These are phyloP conservation scores for Parmelia sp. DNA, from an alignment of 495 filamentous ascomycete genomes.

Conservation along the genomic window DNA sequence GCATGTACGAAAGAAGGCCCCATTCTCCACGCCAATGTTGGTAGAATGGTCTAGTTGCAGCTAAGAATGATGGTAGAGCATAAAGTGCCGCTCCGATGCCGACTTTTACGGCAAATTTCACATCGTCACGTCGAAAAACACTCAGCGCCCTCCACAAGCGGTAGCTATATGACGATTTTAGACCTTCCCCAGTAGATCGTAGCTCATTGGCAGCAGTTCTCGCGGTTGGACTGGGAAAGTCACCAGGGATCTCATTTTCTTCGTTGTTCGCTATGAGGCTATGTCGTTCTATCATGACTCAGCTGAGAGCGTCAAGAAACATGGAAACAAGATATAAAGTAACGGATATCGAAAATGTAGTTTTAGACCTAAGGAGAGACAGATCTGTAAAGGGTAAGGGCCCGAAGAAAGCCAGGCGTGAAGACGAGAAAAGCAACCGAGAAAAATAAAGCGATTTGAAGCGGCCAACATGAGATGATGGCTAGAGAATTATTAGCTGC, in stretches of 20 bases:
- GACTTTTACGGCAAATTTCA: conserved; percentile 84
- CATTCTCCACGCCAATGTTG: conserved; percentile 91
- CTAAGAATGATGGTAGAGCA: conserved; percentile 79
- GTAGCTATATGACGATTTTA: conserved; percentile 38
- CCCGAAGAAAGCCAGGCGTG: background rate
- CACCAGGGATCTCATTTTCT: conserved; percentile 14
- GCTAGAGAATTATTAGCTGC: too few species aligned
- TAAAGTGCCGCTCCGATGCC: conserved; percentile 82
- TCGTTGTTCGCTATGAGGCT: conserved; percentile 19
- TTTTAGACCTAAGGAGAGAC: background rate
- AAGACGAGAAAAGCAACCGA: background rate
- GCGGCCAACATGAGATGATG: background rate
- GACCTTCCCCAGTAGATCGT: conserved; percentile 18
- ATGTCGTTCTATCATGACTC: conserved; percentile 9
- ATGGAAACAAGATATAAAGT: background rate
- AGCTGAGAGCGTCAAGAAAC: background rate
- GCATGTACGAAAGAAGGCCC: conserved; percentile 95
- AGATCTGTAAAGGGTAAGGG: background rate
- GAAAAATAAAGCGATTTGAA: background rate
- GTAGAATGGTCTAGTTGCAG: conserved; percentile 70
- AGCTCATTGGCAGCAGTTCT: conserved; percentile 20
- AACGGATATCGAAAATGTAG: background rate
- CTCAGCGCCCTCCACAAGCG: conserved; percentile 53
- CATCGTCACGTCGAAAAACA: conserved; percentile 59
- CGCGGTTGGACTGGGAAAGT: conserved; percentile 17